Evolutionary conservation across 352 stramenopile genomes (phyloP).

Genomic region (Globisporangium iwayamae): DNA sequence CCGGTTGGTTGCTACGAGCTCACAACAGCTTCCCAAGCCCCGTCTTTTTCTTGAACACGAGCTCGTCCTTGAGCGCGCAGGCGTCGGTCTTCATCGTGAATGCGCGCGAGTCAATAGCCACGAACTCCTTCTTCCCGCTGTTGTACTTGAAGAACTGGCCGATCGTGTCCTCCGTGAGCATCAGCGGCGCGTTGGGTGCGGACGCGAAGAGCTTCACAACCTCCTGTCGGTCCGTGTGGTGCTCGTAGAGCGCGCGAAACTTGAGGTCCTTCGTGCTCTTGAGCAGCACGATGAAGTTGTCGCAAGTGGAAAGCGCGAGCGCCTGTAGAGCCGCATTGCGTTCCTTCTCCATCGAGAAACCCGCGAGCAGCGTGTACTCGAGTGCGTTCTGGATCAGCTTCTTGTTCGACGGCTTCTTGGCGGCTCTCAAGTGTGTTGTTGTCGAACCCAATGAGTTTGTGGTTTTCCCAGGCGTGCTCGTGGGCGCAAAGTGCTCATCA

Average conservation of each 20-base stretch:
- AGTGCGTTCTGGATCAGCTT: constrained; percentile 79
- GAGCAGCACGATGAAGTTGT: constrained; percentile 77
- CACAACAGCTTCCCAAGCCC: constrained; percentile 5
- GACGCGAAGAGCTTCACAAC: constrained; percentile 44
- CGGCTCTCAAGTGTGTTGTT: constrained; percentile 9
- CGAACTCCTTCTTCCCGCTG: constrained; percentile 78
- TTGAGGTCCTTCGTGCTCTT: constrained; percentile 72
- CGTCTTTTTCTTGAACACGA: constrained; percentile 48
- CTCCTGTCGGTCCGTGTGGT: constrained; percentile 38
- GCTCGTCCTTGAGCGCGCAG: constrained; percentile 50
- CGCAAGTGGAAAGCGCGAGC: constrained; percentile 36
- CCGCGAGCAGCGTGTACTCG: constrained; percentile 70
- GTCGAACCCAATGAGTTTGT: not conserved
- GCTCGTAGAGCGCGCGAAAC: constrained; percentile 73
- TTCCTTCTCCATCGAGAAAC: constrained; percentile 56
- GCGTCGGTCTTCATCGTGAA: constrained; percentile 80
- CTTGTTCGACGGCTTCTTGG: constrained; percentile 55
- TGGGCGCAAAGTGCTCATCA: not conserved
- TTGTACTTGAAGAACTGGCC: constrained; percentile 85
- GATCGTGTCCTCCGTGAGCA: constrained; percentile 36
- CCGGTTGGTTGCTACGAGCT: not conserved
- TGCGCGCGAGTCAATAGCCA: constrained; percentile 50
- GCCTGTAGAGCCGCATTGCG: constrained; percentile 39
- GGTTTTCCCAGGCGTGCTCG: not conserved
- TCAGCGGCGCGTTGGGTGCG: constrained; percentile 21